Base-by-base conservation (phyloP, 1,284 basidiomycete species). In the Trichosporon asahii region DNA sequence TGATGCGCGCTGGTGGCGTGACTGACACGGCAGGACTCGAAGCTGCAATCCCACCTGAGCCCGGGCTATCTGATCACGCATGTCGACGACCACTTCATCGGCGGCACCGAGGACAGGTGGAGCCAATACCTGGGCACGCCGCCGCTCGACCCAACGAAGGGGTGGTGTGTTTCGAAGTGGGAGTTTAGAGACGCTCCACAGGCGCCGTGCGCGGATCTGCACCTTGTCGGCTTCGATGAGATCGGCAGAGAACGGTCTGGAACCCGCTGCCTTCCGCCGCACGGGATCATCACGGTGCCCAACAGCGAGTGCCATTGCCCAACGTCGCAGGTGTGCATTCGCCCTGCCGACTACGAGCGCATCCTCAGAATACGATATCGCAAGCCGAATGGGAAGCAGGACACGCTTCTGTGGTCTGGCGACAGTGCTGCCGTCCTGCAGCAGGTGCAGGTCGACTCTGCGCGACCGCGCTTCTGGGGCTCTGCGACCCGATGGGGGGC, bases 41-140 rank as follows among this genome's bases (percentile, higher is more conserved):
- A 15, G 27, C 57, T 64, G 21, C 46, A 57, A 14, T 44, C 60
- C 4, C 76, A 79, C 63, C 60, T 82, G 2, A 9, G 57, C 3
- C 68, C 74, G 2, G 81, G 79, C 2, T 75, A 78, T 27, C 49
- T 80, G 7, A 74, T 82, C 31, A 79, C 78, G 3, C 78, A 81
- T 67, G 66, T 82, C 23, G 78, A 82, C 66, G 81, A 81, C 57
- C 40, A 75, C 12, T 73, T 73, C 40, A 37, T 80, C 31, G 76
- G 75, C 8, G 74, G 74, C 4, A 37, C 37, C 5, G 67, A 66
- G 1, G 79, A 79, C 40, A 60, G 61, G 4, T 82, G 80, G 80
- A 49, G 35, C 1, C 61, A 66, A 7, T 82, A 81, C 55, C 75
- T 82, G 23, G 25, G 4, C 29, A 64, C 5, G 31, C 65, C 63